Conservation (phyloP, 345 rosid species). For the Psidium guajava region DNA sequence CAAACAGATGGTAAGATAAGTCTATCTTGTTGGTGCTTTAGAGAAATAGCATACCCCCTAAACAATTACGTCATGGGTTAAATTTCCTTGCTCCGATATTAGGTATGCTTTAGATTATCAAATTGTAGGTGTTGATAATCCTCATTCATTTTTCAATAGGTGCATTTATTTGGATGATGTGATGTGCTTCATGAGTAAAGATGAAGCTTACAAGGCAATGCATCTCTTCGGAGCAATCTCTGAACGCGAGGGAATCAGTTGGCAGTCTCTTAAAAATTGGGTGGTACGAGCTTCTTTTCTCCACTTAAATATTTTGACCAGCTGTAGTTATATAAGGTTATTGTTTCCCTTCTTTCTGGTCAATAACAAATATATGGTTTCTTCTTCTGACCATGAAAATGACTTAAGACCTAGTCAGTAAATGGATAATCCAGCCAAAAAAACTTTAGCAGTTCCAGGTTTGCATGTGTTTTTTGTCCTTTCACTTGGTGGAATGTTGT, state of each 20-base stretch:
- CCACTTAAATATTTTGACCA: neutral
- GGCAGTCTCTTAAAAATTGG: conserved; percentile 24
- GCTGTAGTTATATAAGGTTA: neutral
- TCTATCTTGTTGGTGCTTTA: neutral
- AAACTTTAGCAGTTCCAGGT: neutral
- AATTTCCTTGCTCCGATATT: neutral
- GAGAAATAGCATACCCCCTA: neutral
- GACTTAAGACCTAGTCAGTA: neutral
- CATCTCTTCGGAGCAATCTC: conserved; percentile 14
- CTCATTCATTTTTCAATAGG: neutral
- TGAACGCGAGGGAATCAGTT: conserved; percentile 22
- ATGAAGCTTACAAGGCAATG: conserved; percentile 25
- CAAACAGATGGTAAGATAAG: neutral
- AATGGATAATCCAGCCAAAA: neutral
- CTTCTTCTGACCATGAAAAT: neutral
- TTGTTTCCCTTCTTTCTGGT: neutral
- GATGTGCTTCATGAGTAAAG: conserved; percentile 29
- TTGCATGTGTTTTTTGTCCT: neutral
- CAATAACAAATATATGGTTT: neutral
- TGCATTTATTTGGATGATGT: conserved; percentile 24
- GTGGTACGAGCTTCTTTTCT: conserved; percentile 14
- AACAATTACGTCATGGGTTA: neutral
- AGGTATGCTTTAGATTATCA: neutral
- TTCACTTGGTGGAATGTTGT: neutral
- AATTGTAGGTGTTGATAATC: conserved; percentile 1